phyloP scores from a whole-genome alignment of 192 early-diverging fungal species.

The Coemansia biformis region DNA sequence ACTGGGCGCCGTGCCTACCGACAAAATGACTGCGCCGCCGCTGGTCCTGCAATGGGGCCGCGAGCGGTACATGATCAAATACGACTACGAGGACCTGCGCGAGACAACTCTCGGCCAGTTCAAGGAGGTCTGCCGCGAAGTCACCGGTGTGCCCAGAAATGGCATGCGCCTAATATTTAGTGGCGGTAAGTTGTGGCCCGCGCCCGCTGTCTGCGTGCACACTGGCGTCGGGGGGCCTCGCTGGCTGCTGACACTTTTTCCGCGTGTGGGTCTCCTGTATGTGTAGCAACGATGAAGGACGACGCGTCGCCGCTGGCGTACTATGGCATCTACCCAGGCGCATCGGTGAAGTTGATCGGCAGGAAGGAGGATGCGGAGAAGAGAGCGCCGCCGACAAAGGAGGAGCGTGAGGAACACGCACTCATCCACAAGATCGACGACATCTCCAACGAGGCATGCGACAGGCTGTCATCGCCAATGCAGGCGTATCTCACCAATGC shows the following conservation, averaged over 20 bases:
- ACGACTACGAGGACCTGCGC: slow-evolving; percentile 41
- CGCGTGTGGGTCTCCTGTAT: too few relatives aligned
- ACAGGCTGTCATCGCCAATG: slow-evolving; percentile 46
- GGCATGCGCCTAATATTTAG: slow-evolving; percentile 68
- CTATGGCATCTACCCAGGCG: slow-evolving; percentile 70
- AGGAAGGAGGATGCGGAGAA: slow-evolving; percentile 40
- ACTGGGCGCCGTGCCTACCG: slow-evolving; percentile 3
- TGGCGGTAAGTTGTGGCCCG: too few relatives aligned
- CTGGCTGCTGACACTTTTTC: too few relatives aligned
- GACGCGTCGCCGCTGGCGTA: slow-evolving; percentile 60
- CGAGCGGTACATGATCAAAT: slow-evolving; percentile 48
- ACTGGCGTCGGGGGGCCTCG: too few relatives aligned
- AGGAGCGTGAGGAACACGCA: slow-evolving; percentile 46
- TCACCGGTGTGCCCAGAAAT: slow-evolving; percentile 71
- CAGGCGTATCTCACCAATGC: slow-evolving; percentile 45
- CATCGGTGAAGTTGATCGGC: slow-evolving; percentile 71
- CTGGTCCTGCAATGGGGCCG: slow-evolving; percentile 49
- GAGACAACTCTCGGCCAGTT: slow-evolving; percentile 66
- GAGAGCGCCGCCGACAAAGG: slow-evolving; percentile 24
- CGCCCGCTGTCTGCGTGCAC: too few relatives aligned
- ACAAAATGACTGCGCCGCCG: slow-evolving; percentile 46
- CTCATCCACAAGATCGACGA: slow-evolving; percentile 48
- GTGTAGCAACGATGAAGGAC: slow-evolving; percentile 73
- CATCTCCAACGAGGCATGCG: slow-evolving; percentile 39
- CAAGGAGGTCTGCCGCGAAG: slow-evolving; percentile 65